Evolutionary conservation across 768 basidiomycete species (phyloP).

Genomic region (Rhodotorula babjevae): DNA sequence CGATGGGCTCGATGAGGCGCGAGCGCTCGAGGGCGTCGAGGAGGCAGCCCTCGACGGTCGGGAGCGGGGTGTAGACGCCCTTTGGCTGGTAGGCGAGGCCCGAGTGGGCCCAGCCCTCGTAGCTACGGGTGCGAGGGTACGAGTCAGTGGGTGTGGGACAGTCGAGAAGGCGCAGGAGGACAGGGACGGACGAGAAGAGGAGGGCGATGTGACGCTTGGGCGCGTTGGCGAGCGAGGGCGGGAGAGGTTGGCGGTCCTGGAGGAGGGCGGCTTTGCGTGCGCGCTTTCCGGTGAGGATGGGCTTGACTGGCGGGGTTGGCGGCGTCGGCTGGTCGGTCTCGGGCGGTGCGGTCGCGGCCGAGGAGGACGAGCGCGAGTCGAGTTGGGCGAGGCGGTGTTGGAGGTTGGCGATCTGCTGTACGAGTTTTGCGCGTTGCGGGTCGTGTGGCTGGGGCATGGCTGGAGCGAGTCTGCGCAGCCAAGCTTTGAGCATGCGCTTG

Average conservation of each 20-base stretch:
- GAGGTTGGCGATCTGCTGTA: slow-evolving; percentile 20
- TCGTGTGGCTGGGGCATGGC: slow-evolving; percentile 7
- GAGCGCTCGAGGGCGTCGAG: slow-evolving; percentile 73
- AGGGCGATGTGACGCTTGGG: slow-evolving; percentile 85
- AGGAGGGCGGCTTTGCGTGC: not conserved
- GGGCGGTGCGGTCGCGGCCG: too few relatives aligned
- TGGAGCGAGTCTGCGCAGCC: not conserved
- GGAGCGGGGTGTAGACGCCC: slow-evolving; percentile 55
- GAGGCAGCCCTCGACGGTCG: slow-evolving; percentile 85
- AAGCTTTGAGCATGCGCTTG: slow-evolving; percentile 11
- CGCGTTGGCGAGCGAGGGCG: slow-evolving; percentile 27
- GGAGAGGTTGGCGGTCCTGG: slow-evolving; percentile 12
- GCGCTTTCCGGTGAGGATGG: not conserved
- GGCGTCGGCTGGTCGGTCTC: not conserved
- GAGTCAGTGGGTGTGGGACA: slow-evolving; percentile 39
- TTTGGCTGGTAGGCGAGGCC: slow-evolving; percentile 74
- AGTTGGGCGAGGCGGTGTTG: slow-evolving; percentile 16
- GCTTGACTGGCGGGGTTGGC: not conserved
- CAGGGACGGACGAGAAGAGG: slow-evolving; percentile 61
- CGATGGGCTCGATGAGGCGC: slow-evolving; percentile 66
- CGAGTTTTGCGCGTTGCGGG: slow-evolving; percentile 7
- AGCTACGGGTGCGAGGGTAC: slow-evolving; percentile 45
- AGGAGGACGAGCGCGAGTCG: not conserved
- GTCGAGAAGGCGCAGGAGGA: too few relatives aligned
- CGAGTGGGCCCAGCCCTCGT: slow-evolving; percentile 85